Evolutionary conservation across 306 rosid species (phyloP), one percentile per base, ranked within the genome.

Genomic region (Acacia confusa): DNA sequence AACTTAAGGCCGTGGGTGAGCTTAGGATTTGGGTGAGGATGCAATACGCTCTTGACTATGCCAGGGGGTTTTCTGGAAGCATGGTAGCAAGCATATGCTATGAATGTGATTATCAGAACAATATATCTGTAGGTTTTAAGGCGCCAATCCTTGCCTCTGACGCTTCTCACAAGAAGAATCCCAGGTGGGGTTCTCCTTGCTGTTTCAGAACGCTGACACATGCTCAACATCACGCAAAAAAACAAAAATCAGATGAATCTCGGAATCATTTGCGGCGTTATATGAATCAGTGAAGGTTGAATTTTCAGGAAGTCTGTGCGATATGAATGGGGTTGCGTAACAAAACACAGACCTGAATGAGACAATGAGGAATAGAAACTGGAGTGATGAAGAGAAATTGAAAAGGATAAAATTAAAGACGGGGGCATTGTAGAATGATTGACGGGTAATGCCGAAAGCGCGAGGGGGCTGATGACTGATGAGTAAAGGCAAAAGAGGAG

Each of bases 21-120:
- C 27, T 27, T 28, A 15, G 60, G 78, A 6, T 72, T 32, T 6
- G 84, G 76, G 10, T 87, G 84, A 7, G 97, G 98, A 76, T 88
- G 84, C 44, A 94, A 44, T 2, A 94, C 90, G 78, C 93, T 89
- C 79, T 92, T 90, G 1, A 94, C 94, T 48, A 92, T 92, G 10
- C 98, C 86, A 11, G 84, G 89, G 16, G 92, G 89, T 72, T 94
- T 94, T 76, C 98, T 61, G 1, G 98, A 88, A 43, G 98, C 98
- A 74, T 94, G 98, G 81, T 92, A 94, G 22, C 97, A 89, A 3
- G 94, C 74, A 74, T 94, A 94, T 9, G 98, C 97, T 3, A 90
- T 17, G 82, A 94, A 94, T 0, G 98, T 92, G 20, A 89, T 67
- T 1, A 94, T 24, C 64, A 94, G 68, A 24, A 94, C 87, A 4